A percentile compares a stretch with the other conserved stretches of the same genome.
These are phyloP conservation scores for Blumeriella jaapii DNA, from an alignment of 2,329 filamentous ascomycete species.

Conservation along the genomic window DNA sequence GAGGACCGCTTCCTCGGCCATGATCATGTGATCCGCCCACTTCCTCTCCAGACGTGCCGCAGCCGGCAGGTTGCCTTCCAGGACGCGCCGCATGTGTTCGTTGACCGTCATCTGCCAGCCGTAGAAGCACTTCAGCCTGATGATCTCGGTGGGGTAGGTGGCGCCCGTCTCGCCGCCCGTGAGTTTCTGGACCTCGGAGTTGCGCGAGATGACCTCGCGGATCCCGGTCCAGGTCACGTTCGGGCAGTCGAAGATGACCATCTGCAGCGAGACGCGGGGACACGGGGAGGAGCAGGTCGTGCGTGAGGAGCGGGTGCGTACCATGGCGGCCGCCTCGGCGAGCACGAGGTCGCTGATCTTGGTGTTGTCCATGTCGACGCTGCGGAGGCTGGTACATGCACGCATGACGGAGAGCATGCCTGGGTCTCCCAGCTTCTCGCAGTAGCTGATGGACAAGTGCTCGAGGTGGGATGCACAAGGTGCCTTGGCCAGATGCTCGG, in stretches of 20 bases:
- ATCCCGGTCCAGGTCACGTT: slow-evolving; percentile 90
- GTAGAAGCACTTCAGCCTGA: slow-evolving; percentile 86
- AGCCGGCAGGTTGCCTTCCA: slow-evolving; percentile 61
- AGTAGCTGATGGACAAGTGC: slow-evolving; percentile 83
- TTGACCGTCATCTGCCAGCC: slow-evolving; percentile 92
- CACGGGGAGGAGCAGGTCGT: slow-evolving; percentile 18
- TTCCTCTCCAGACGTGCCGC: slow-evolving; percentile 76
- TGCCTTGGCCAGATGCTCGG: slow-evolving; percentile 61
- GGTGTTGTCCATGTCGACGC: slow-evolving; percentile 86
- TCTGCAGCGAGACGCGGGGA: slow-evolving; percentile 44
- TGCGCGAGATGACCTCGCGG: slow-evolving; percentile 74
- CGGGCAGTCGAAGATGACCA: slow-evolving; percentile 84
- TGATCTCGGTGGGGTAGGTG: slow-evolving; percentile 62
- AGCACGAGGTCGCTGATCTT: slow-evolving; percentile 78
- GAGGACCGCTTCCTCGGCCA: slow-evolving; percentile 70
- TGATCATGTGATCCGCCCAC: slow-evolving; percentile 92
- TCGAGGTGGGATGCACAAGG: slow-evolving; percentile 61
- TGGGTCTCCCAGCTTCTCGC: slow-evolving; percentile 70
- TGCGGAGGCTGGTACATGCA: slow-evolving; percentile 55
- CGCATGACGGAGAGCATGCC: slow-evolving; percentile 79
- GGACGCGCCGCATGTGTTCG: slow-evolving; percentile 79
- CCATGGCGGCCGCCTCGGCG: slow-evolving; percentile 71
- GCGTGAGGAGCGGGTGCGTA: slow-evolving; percentile 48
- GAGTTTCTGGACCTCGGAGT: slow-evolving; percentile 58
- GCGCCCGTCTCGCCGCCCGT: slow-evolving; percentile 11